phyloP scores from a whole-genome alignment of 2,329 filamentous ascomycete species.

The Aspergillus oerlinghausenensis region DNA sequence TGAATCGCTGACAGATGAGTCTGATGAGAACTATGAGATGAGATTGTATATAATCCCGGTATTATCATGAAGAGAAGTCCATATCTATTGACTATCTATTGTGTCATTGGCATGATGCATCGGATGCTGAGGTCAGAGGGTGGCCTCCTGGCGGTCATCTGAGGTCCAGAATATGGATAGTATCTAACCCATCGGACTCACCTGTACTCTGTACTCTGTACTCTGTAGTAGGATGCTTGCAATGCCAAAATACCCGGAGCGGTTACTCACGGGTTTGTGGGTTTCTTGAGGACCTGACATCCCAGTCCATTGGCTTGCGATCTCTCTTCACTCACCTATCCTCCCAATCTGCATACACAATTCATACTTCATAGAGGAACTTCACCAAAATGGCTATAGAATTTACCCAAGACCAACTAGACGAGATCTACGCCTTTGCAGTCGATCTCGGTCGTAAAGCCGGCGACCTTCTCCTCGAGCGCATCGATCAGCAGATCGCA shows the following conservation, averaged over 20 bases:
- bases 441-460: conserved; percentile 66
- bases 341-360: not conserved
- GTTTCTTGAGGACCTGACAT: too few relatives aligned
- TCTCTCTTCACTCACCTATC: not conserved
- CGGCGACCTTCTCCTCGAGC: conserved; percentile 62
- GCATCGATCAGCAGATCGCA: conserved; percentile 54
- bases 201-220: too few relatives aligned
- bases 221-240: not conserved
- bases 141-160: too few relatives aligned
- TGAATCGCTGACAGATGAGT: too few relatives aligned
- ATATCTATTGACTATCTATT: not conserved
- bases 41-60: not conserved
- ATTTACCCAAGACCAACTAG: conserved; percentile 46
- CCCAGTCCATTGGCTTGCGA: too few relatives aligned
- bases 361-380: not conserved
- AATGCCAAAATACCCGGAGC: not conserved
- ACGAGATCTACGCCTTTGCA: conserved; percentile 66
- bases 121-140: not conserved
- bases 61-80: not conserved
- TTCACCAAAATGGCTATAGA: conserved; percentile 15
- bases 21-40: too few relatives aligned
- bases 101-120: not conserved
- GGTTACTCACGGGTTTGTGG: not conserved
- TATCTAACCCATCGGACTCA: too few relatives aligned
- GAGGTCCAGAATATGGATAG: not conserved